These are phyloP conservation scores for Rhodofomes roseus DNA, from an alignment of 1,284 basidiomycete genomes.

Conservation along the genomic window DNA sequence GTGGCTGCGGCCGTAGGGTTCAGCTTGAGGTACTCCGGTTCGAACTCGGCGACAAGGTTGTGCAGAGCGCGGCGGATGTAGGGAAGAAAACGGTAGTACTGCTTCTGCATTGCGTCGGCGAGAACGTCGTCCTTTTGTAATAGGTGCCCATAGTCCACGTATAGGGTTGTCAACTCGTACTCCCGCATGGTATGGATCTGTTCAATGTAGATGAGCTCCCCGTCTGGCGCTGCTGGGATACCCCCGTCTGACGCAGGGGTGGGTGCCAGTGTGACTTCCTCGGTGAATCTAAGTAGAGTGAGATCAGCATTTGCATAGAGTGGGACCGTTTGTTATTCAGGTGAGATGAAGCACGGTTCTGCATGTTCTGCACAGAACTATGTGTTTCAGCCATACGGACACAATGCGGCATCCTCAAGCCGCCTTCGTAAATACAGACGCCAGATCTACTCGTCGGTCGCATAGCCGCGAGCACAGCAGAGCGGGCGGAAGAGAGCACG, in stretches of 20 bases:
- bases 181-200: slow-evolving; percentile 93
- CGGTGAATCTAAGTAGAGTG: slow-evolving; percentile 62
- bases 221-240: slow-evolving; percentile 50
- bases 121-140: slow-evolving; percentile 89
- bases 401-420: too few species aligned
- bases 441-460: too few species aligned
- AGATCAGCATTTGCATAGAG: not conserved
- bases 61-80: slow-evolving; percentile 90
- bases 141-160: slow-evolving; percentile 93
- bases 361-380: too few species aligned
- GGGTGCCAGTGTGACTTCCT: slow-evolving; percentile 68
- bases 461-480: too few species aligned
- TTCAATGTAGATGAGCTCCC: slow-evolving; percentile 79
- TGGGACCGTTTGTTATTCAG: too few species aligned
- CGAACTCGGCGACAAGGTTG: slow-evolving; percentile 84
- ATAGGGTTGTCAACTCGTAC: slow-evolving; percentile 91
- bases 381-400: too few species aligned
- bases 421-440: too few species aligned
- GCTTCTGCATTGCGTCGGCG: slow-evolving; percentile 87
- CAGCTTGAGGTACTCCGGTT: slow-evolving; percentile 91
- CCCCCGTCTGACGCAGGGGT: slow-evolving; percentile 73
- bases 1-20: slow-evolving; percentile 77
- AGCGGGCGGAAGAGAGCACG: too few species aligned
- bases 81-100: slow-evolving; percentile 96
- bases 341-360: too few species aligned